Evolutionary conservation across 768 basidiomycete species (phyloP), one percentile per base, ranked within the genome.

Genomic region (Favolaschia claudopus): DNA sequence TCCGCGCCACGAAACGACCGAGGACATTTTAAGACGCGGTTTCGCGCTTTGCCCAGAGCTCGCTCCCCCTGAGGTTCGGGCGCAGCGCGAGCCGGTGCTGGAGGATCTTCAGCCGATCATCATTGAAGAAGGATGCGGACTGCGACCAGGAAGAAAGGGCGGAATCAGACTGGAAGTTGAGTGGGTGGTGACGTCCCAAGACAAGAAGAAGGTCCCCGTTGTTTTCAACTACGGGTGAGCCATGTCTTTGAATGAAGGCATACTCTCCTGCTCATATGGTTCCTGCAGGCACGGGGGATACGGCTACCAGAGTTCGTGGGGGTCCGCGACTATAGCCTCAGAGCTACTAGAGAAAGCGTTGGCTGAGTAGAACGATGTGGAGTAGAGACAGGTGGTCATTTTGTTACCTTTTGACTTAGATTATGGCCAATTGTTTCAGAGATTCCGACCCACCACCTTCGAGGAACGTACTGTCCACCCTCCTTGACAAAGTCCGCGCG

Each of bases 271-370:
- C 43, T 19, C 43, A 27, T 24, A 10, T 33, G 8, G 0, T 76
- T 81, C 46, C 38, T 36, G n/a, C 43, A 87, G 87, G 33, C 88
- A 89, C 65, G 79, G 81, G 4, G 85, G 87, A 8, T 81, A 79
- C 59, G 88, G 87, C 1, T 90, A 81, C 60, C 83, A 86, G 57
- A 79, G 84, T 3, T 87, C 86, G 0, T 89, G 87, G 88, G 88
- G 86, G 1, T 85, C 81, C 3, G 88, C 89, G 8, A 74, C 73
- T 4, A 73, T 78, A 12, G 85, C 81, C 0, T 59, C 86, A 15
- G 70, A 72, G 24, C 64, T 89, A 5, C 68, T 88, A 55, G 79
- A 85, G 51, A 69, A 69, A 17, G 78, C 77, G 10, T 62, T 85
- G 29, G 50, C 60, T 17, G 40, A 67, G 62, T 45, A 38, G 50